A percentile compares a stretch with the other conserved stretches of the same genome.
Conservation (phyloP, 306 rosid genomes). For the Hylodesmum podocarpum region DNA sequence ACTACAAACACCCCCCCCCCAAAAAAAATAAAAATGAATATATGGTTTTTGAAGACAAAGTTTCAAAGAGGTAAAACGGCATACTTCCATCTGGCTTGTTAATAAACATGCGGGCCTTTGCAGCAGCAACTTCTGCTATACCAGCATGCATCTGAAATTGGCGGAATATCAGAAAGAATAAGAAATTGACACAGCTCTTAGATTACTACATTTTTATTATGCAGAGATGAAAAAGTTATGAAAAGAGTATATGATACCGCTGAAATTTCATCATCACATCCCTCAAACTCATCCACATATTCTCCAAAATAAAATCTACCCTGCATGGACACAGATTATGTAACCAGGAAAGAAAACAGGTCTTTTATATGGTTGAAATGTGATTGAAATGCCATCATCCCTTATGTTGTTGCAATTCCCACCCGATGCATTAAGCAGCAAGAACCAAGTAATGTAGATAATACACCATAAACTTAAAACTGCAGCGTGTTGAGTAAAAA, state of each 20-base stretch:
- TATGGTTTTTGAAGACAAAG: neutral
- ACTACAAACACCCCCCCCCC: neutral
- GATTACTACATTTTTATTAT: neutral
- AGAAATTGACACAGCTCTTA: conserved; percentile 18
- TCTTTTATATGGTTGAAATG: neutral
- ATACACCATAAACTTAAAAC: neutral
- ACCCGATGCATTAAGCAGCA: neutral
- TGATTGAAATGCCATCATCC: conserved; percentile 3
- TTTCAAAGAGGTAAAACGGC: conserved; percentile 27
- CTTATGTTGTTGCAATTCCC: conserved; percentile 16
- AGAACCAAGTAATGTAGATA: conserved; percentile 13
- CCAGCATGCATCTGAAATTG: conserved; percentile 82
- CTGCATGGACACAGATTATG: conserved; percentile 50
- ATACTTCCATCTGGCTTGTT: conserved; percentile 99
- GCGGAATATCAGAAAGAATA: conserved; percentile 30
- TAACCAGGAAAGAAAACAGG: conserved; percentile 9
- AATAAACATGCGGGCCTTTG: conserved; percentile 96
- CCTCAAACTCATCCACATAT: conserved; percentile 54
- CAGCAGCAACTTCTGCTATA: conserved; percentile 99
- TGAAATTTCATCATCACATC: conserved; percentile 72
- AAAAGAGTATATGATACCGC: conserved; percentile 52
- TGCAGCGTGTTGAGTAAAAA: neutral
- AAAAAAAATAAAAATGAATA: neutral
- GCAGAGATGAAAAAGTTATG: conserved; percentile 9
- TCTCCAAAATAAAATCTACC: conserved; percentile 99